A percentile compares a stretch with the other conserved stretches of the same genome.
These are phyloP conservation scores for Haplosporangium sp. DNA, from an alignment of 371 early-diverging fungal genomes.

Conservation along the genomic window DNA sequence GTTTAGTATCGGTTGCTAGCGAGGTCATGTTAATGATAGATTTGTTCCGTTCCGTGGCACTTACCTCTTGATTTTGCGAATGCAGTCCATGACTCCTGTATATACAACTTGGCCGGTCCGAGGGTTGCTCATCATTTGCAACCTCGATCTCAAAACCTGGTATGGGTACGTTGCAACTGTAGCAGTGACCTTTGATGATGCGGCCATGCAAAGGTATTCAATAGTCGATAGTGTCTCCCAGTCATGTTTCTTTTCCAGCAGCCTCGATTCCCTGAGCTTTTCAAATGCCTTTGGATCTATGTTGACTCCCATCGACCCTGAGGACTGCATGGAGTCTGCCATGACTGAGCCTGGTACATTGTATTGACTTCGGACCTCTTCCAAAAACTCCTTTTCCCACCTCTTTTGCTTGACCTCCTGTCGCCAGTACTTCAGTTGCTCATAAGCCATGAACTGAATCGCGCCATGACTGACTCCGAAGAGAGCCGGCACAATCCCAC, in stretches of 20 bases:
- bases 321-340: not conserved
- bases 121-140: slow-evolving; percentile 73
- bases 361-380: slow-evolving; percentile 25
- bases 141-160: slow-evolving; percentile 89
- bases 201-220: slow-evolving; percentile 90
- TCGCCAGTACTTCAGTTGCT: slow-evolving; percentile 88
- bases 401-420: slow-evolving; percentile 53
- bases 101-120: slow-evolving; percentile 57
- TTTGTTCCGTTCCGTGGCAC: slow-evolving; percentile 6
- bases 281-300: slow-evolving; percentile 29
- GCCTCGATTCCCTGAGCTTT: slow-evolving; percentile 19
- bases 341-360: slow-evolving; percentile 7
- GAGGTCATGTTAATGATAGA: too few species aligned
- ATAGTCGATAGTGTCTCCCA: slow-evolving; percentile 62
- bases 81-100: slow-evolving; percentile 76
- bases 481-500: slow-evolving; percentile 89
- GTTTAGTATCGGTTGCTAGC: too few species aligned
- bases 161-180: slow-evolving; percentile 93
- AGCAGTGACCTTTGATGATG: slow-evolving; percentile 89
- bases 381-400: slow-evolving; percentile 49
- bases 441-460: slow-evolving; percentile 96
- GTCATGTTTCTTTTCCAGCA: slow-evolving; percentile 51
- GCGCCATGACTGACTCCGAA: slow-evolving; percentile 96
- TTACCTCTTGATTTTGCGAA: slow-evolving; percentile 74
- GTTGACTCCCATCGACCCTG: slow-evolving; percentile 7